Base-by-base conservation (phyloP, 2,329 filamentous ascomycete species). In the Corynespora cassiicola region DNA sequence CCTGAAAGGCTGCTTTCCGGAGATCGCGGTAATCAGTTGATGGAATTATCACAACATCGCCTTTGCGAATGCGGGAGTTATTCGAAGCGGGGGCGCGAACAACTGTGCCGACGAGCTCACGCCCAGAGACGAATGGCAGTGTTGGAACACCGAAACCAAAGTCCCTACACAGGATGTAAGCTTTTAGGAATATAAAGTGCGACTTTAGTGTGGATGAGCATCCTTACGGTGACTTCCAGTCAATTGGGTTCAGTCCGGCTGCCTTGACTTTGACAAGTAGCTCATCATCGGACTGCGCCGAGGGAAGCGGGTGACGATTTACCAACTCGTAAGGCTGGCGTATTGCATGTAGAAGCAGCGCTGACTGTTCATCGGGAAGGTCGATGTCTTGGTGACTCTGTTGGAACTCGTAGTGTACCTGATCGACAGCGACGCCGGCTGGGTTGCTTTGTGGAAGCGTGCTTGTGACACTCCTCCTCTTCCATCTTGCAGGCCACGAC, bases 231-330 rank as follows among this genome's bases (percentile, higher is more conserved):
- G 82, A 78, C 70, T 87, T 87, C 82, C 82, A 88, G 61, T 88
- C 87, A 38, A 90, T 86, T 0, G 87, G 87, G 54, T 90, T 90
- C 23, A 90, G 68, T 0, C 87, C 86, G 52, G 88, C 84, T 9
- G 80, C 79, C 23, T 77, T 70, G 1, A 82, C 72, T 57, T 78
- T 79, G n/a, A 88, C 77, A 5, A 88, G 68, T 5, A 88, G 66
- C 52, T 88, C 82, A 27, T 70, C 69, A 33, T 72, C 64, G 19
- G 69, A 56, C 12, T 65, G 36, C n/a, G 74, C 50, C 2, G 55
- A 63, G 9, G 80, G 80, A 5, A 82, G 62, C 2, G 66, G 58
- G 53, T 80, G 71, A 5, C 72, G 66, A 2, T 55, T 47, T 0
- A 72, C 68, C 25, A 79, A 51, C 14, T 70, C 56, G 45, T 83